phyloP scores from a whole-genome alignment of 1,284 basidiomycete species.

The Kalmanozyma brasiliensis region DNA sequence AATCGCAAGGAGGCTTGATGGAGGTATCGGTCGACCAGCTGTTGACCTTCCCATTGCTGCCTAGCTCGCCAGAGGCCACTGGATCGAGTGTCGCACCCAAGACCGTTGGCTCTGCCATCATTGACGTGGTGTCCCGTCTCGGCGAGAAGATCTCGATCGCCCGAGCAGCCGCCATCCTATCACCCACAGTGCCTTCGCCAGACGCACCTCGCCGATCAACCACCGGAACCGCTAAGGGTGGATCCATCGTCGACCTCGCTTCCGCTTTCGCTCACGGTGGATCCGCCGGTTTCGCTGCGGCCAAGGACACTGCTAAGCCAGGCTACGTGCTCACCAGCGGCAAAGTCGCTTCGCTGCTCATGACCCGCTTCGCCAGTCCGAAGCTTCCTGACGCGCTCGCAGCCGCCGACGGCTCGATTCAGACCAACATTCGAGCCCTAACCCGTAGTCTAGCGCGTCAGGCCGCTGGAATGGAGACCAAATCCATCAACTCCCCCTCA shows the following conservation, averaged over 20 bases:
- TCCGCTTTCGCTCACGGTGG: slow-evolving; percentile 82
- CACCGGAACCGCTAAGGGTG: slow-evolving; percentile 8
- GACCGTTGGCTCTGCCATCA: slow-evolving; percentile 81
- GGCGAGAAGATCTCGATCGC: slow-evolving; percentile 88
- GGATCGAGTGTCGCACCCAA: slow-evolving; percentile 64
- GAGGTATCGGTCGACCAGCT: slow-evolving; percentile 48
- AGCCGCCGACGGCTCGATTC: slow-evolving; percentile 1
- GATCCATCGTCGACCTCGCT: slow-evolving; percentile 70
- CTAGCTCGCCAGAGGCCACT: slow-evolving; percentile 54
- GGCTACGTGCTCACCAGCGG: slow-evolving; percentile 48
- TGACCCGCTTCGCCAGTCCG: slow-evolving; percentile 38
- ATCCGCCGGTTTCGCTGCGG: slow-evolving; percentile 65
- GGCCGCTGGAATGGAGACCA: slow-evolving; percentile 84
- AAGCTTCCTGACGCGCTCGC: slow-evolving; percentile 23
- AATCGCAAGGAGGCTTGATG: slow-evolving; percentile 6
- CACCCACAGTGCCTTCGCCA: slow-evolving; percentile 68
- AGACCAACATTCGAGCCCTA: slow-evolving; percentile 74
- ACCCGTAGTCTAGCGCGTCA: slow-evolving; percentile 84
- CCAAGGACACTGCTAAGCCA: slow-evolving; percentile 70
- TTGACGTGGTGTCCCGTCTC: slow-evolving; percentile 82
- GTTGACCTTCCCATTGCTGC: slow-evolving; percentile 65
- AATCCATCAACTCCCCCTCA: slow-evolving; percentile 70
- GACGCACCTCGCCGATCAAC: slow-evolving; percentile 41
- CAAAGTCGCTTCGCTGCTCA: slow-evolving; percentile 53
- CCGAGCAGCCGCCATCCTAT: slow-evolving; percentile 79